A percentile compares a stretch with the other conserved stretches of the same genome.
These are phyloP conservation scores for Phellopilus nigrolimitatus DNA, from an alignment of 1,284 basidiomycete species.

Conservation along the genomic window DNA sequence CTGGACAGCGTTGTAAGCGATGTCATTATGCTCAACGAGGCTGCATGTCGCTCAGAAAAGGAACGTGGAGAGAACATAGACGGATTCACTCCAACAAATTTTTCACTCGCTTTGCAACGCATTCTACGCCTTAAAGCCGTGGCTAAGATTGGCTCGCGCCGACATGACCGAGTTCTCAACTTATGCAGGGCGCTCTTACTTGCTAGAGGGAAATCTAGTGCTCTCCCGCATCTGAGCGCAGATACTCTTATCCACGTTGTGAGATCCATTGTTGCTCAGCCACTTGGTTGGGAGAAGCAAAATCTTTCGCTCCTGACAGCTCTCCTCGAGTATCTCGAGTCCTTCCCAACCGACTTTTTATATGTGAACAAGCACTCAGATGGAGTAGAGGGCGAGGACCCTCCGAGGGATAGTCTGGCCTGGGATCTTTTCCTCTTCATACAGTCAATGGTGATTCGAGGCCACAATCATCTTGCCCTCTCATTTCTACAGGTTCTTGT, in stretches of 20 bases:
- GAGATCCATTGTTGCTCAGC: conserved; percentile 8
- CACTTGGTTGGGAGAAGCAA: not conserved
- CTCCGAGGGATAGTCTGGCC: not conserved
- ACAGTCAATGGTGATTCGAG: not conserved
- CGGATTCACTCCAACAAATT: too few relatives aligned
- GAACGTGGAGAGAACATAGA: not conserved
- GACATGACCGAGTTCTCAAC: not conserved
- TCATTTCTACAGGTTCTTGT: conserved; percentile 42
- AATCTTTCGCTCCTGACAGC: not conserved
- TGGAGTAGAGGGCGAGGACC: too few relatives aligned
- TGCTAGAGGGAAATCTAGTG: not conserved
- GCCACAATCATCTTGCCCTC: conserved; percentile 31
- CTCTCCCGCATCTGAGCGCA: not conserved
- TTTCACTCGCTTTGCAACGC: not conserved
- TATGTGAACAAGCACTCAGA: too few relatives aligned
- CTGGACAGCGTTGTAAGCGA: conserved; percentile 9
- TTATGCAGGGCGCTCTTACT: not conserved
- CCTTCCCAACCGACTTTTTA: not conserved
- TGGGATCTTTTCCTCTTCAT: conserved; percentile 6
- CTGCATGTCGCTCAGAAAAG: not conserved
- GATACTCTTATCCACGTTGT: conserved; percentile 1
- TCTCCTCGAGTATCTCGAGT: not conserved
- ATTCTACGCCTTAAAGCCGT: conserved; percentile 1
- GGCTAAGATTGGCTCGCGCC: not conserved
- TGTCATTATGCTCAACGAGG: conserved; percentile 7